Conservation (phyloP, 805 yeast genomes). For the Spathaspora gorwiae region DNA sequence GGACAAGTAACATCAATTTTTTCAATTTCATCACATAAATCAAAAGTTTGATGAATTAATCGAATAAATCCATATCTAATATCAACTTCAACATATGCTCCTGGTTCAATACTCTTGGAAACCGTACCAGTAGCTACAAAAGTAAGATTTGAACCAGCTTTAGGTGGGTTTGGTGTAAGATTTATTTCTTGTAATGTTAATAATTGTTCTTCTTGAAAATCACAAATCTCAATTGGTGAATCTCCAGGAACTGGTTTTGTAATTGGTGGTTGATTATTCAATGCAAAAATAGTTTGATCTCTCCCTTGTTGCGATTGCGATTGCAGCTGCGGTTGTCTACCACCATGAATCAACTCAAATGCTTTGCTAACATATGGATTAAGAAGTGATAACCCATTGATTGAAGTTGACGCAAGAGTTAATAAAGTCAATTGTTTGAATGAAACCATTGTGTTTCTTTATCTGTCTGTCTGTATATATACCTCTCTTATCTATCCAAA, state of each 20-base stretch:
- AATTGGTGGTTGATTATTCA: neutral
- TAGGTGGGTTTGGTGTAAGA: constrained; percentile 84
- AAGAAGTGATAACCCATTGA: constrained; percentile 1
- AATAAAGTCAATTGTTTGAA: constrained; percentile 11
- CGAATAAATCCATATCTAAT: constrained; percentile 91
- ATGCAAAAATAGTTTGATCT: neutral
- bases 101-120: constrained; percentile 56
- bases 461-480: no score
- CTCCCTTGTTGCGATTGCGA: neutral
- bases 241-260: constrained; percentile 80
- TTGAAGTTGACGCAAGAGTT: constrained; percentile 2
- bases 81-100: constrained; percentile 92
- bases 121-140: constrained; percentile 71
- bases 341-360: neutral
- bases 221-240: constrained; percentile 81
- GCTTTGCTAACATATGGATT: neutral
- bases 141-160: constrained; percentile 77
- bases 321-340: no score
- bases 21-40: constrained; percentile 81
- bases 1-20: constrained; percentile 89
- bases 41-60: constrained; percentile 83
- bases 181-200: constrained; percentile 56
- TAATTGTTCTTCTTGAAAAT: constrained; percentile 56
- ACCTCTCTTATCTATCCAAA: no score
- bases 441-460: constrained; percentile 17